Evolutionary conservation across 2,329 filamentous ascomycete species (phyloP).

Genomic region (Paraphaeosphaeria minitans): DNA sequence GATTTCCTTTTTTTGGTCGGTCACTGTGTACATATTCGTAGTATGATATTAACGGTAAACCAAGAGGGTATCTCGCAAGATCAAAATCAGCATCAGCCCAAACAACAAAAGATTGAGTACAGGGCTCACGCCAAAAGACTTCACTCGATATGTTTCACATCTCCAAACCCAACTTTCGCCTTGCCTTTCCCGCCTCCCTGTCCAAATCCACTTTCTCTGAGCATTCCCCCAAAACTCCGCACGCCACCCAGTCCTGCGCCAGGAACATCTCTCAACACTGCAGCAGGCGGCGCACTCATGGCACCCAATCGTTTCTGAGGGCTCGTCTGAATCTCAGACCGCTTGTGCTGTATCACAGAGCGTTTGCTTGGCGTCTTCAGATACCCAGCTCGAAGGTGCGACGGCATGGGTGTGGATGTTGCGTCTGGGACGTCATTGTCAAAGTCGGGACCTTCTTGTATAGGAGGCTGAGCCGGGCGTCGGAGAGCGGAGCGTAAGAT

Average conservation of each 20-base stretch:
- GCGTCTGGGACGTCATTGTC: slow-evolving; percentile 17
- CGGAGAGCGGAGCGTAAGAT: slow-evolving; percentile 14
- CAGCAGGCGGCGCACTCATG: slow-evolving; percentile 39
- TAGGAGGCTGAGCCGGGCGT: slow-evolving; percentile 22
- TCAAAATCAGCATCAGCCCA: not conserved
- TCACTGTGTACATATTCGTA: too few species aligned
- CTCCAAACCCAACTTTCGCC: slow-evolving; percentile 28
- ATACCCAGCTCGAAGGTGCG: slow-evolving; percentile 41
- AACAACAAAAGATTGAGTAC: not conserved
- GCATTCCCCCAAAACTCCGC: slow-evolving; percentile 40
- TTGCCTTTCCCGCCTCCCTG: slow-evolving; percentile 15
- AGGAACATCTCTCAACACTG: slow-evolving; percentile 3
- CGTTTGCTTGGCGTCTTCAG: slow-evolving; percentile 55
- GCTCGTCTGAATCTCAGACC: slow-evolving; percentile 31
- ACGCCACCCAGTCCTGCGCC: slow-evolving; percentile 20
- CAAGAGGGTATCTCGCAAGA: slow-evolving; percentile 2
- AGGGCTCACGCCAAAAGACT: not conserved
- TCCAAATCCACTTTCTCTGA: slow-evolving; percentile 39
- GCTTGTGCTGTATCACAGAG: slow-evolving; percentile 41
- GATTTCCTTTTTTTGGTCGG: too few species aligned
- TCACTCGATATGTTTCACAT: slow-evolving; percentile 28
- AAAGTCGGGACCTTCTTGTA: slow-evolving; percentile 26
- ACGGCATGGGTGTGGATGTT: slow-evolving; percentile 34
- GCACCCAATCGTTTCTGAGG: slow-evolving; percentile 32
- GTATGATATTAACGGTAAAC: too few species aligned